Evolutionary conservation across 2,329 filamentous ascomycete genomes (phyloP).

Genomic region (Monilinia aucupariae): DNA sequence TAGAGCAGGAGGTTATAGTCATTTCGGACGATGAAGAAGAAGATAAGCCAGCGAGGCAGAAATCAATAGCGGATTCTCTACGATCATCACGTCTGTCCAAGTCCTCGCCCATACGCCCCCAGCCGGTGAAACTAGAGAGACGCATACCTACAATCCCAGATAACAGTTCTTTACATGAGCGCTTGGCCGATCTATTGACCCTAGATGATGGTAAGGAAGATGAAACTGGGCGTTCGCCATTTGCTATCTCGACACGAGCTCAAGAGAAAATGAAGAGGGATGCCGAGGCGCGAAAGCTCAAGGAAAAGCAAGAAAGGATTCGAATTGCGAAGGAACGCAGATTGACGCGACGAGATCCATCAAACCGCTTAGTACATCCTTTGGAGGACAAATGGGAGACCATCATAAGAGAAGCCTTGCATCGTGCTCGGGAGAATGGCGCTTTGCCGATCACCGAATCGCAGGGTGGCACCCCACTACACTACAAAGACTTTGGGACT

Average conservation of each 20-base stretch:
- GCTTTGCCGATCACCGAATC: constrained; percentile 41
- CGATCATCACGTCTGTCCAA: background rate
- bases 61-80: constrained; percentile 6
- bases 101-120: background rate
- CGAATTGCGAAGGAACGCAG: constrained; percentile 28
- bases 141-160: background rate
- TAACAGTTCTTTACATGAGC: constrained; percentile 5
- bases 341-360: constrained; percentile 26
- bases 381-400: constrained; percentile 39
- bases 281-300: constrained; percentile 13
- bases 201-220: constrained; percentile 3
- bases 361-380: constrained; percentile 26
- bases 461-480: constrained; percentile 47
- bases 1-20: background rate
- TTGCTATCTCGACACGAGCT: constrained; percentile 7
- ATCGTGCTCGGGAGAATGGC: constrained; percentile 26
- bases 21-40: constrained; percentile 14
- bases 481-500: constrained; percentile 56
- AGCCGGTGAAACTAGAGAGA: background rate
- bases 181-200: background rate
- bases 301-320: constrained; percentile 21
- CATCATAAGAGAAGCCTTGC: constrained; percentile 34
- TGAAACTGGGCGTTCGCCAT: background rate
- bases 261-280: constrained; percentile 5
- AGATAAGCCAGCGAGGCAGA: background rate